Conservation (phyloP, 2,329 filamentous ascomycete genomes). For the Cytospora leucostoma region DNA sequence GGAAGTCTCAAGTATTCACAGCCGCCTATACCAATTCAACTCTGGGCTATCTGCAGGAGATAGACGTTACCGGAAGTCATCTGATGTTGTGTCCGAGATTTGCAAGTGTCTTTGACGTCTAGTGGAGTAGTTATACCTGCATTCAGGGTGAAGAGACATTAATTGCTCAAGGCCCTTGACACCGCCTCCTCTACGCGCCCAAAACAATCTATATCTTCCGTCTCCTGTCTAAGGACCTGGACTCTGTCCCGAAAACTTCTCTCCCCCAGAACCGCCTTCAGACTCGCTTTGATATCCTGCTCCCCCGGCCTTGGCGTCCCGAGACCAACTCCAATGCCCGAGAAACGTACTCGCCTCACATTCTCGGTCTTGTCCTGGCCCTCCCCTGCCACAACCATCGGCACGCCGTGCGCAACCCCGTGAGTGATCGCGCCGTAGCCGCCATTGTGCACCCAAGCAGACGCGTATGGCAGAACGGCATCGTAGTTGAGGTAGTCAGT, state of each 20-base stretch:
- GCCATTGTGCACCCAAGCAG: slow-evolving; percentile 44
- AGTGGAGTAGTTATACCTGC: no score
- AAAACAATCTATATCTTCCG: slow-evolving; percentile 36
- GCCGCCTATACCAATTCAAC: not conserved
- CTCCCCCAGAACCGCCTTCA: slow-evolving; percentile 35
- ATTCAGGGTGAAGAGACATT: not conserved
- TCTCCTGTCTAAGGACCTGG: slow-evolving; percentile 34
- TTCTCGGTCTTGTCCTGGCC: slow-evolving; percentile 46
- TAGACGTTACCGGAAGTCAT: slow-evolving; percentile 3
- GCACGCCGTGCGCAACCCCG: slow-evolving; percentile 43
- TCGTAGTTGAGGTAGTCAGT: slow-evolving; percentile 44
- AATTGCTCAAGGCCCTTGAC: slow-evolving; percentile 4
- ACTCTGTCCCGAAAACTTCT: slow-evolving; percentile 30
- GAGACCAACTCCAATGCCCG: slow-evolving; percentile 40
- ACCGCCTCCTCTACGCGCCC: slow-evolving; percentile 33
- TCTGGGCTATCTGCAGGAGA: not conserved
- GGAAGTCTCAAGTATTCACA: not conserved
- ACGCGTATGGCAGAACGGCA: slow-evolving; percentile 39
- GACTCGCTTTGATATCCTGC: slow-evolving; percentile 34
- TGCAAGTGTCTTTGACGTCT: no score
- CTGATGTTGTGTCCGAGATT: no score
- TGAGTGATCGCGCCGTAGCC: slow-evolving; percentile 45
- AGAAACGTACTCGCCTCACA: slow-evolving; percentile 37
- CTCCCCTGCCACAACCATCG: slow-evolving; percentile 44
- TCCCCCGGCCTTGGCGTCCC: slow-evolving; percentile 33